Conservation (phyloP, 2,329 filamentous ascomycete genomes). For the Diaporthe australafricana region DNA sequence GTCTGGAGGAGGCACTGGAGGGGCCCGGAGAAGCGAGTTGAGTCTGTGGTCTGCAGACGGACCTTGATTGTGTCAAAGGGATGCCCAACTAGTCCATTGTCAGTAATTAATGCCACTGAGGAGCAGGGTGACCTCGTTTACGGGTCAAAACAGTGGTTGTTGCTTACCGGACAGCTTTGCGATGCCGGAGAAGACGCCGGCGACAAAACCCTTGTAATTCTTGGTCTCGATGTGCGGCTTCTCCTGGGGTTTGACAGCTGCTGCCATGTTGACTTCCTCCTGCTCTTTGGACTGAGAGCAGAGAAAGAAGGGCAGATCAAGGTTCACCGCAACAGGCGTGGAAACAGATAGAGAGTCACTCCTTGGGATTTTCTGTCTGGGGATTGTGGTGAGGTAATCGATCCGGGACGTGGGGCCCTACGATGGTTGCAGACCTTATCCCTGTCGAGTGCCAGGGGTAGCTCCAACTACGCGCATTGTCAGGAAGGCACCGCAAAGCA, state of each 20-base stretch:
- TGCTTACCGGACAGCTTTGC: conserved; percentile 84
- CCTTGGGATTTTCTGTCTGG: background rate
- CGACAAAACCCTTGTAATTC: conserved; percentile 96
- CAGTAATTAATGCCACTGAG: background rate
- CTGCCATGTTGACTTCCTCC: conserved; percentile 33
- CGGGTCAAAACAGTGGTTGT: background rate
- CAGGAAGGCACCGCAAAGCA: too few relatives aligned
- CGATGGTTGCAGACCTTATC: background rate
- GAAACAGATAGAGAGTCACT: background rate
- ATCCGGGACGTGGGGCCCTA: conserved; percentile 10
- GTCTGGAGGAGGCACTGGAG: conserved; percentile 89
- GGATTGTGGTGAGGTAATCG: conserved; percentile 34
- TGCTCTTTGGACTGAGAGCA: conserved; percentile 4
- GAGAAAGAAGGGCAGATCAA: background rate
- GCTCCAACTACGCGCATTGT: background rate
- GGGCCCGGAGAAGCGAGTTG: conserved; percentile 84
- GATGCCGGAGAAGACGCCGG: conserved; percentile 94
- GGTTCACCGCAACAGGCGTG: background rate
- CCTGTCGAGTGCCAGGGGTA: conserved; percentile 5
- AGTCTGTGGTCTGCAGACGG: conserved; percentile 86
- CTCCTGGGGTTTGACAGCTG: conserved; percentile 45
- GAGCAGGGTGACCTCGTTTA: background rate
- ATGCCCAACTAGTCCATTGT: conserved; percentile 64
- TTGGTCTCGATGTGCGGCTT: conserved; percentile 50
- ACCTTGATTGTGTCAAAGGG: conserved; percentile 98